These are phyloP conservation scores for Verticillium dahliae DNA, from an alignment of 2,329 filamentous ascomycete genomes.

Conservation along the genomic window DNA sequence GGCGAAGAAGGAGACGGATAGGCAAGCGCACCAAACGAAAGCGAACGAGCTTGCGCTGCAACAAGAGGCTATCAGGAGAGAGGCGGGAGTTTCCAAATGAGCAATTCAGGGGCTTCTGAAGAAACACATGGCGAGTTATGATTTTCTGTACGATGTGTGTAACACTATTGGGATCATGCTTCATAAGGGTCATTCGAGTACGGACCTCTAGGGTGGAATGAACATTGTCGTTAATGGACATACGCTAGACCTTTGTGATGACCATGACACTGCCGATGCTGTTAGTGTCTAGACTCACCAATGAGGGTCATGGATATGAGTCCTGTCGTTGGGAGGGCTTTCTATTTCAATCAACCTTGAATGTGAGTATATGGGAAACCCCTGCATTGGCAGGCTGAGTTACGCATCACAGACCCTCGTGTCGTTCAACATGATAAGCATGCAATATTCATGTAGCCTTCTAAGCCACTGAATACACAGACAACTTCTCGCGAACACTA, in stretches of 20 bases:
- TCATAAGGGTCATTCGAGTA: neutral
- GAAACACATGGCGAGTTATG: neutral
- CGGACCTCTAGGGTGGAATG: neutral
- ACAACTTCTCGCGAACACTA: no score
- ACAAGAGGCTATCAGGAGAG: conserved; percentile 42
- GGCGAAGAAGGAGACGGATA: conserved; percentile 28
- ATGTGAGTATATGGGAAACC: no score
- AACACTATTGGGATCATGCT: neutral
- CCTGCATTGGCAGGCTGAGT: no score
- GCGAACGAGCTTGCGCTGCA: conserved; percentile 34
- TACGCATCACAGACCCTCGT: no score
- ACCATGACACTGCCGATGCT: neutral
- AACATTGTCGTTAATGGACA: neutral
- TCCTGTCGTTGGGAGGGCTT: no score
- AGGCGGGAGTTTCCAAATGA: conserved; percentile 27
- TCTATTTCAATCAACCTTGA: no score
- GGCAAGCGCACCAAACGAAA: conserved; percentile 26
- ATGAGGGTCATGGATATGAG: no score
- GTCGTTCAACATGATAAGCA: no score
- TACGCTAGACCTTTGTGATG: neutral
- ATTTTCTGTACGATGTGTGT: neutral
- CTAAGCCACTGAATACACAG: no score
- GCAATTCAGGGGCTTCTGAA: neutral
- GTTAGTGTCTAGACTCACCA: no score
- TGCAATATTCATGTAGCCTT: no score